Conservation (phyloP, 805 yeast species). For the Priceomyces carsonii region DNA sequence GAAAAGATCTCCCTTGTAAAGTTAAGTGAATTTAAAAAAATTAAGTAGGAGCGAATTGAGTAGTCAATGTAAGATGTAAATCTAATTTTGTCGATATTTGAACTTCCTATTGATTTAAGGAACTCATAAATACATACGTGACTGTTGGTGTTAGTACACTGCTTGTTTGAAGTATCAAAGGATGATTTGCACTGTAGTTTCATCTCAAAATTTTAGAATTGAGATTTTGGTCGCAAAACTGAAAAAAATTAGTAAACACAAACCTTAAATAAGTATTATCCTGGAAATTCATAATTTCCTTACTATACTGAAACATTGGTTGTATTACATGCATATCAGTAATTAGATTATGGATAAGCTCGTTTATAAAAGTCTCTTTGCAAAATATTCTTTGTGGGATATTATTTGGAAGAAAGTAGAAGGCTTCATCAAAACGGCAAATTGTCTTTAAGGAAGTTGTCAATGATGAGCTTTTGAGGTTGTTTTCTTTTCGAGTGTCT, state of each 20-base stretch:
- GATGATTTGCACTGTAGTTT: too few species aligned
- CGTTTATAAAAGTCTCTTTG: slow-evolving; percentile 1
- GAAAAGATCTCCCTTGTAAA: slow-evolving; percentile 5
- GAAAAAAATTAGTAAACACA: too few species aligned
- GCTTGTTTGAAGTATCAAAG: too few species aligned
- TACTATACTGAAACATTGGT: slow-evolving; percentile 1
- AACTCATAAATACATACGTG: slow-evolving; percentile 6
- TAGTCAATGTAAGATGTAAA: slow-evolving; percentile 3
- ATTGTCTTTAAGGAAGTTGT: too few species aligned
- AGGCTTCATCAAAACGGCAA: too few species aligned
- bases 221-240: too few species aligned
- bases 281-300: slow-evolving; percentile 3
- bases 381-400: too few species aligned
- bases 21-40: slow-evolving; percentile 6
- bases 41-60: slow-evolving; percentile 5
- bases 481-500: too few species aligned
- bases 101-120: slow-evolving; percentile 1
- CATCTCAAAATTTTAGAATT: too few species aligned
- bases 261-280: slow-evolving; percentile 5
- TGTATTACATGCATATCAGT: slow-evolving; percentile 6
- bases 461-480: too few species aligned
- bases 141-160: slow-evolving; percentile 4
- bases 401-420: too few species aligned
- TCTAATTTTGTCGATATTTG: not conserved
- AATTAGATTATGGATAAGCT: slow-evolving; percentile 4